Conservation (phyloP, 192 early-diverging fungal genomes). For the Umbelopsis sp. region DNA sequence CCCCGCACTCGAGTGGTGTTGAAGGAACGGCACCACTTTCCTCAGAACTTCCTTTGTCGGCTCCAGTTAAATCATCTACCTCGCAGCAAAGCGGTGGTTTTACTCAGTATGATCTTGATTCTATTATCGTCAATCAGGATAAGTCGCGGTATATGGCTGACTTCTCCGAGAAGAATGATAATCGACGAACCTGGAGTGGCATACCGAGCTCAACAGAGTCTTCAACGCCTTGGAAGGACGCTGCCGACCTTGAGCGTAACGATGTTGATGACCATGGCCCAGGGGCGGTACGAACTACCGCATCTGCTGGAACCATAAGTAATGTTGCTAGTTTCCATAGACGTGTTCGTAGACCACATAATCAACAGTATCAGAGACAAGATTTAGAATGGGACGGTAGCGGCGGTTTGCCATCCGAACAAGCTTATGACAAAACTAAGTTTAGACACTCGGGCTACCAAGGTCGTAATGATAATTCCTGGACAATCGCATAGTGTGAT, state of each 20-base stretch:
- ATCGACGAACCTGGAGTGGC: not conserved
- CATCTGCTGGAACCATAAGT: constrained; percentile 9
- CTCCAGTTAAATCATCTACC: too few relatives aligned
- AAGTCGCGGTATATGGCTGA: not conserved
- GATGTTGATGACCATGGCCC: constrained; percentile 1
- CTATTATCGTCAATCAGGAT: not conserved
- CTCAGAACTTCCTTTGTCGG: not conserved
- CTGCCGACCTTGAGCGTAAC: not conserved
- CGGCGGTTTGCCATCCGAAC: not conserved
- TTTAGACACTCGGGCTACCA: constrained; percentile 4
- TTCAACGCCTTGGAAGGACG: not conserved
- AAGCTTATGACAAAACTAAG: not conserved
- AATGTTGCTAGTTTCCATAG: constrained; percentile 40
- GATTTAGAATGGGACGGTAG: constrained; percentile 43
- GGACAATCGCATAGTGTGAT: not conserved
- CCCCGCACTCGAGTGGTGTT: not conserved
- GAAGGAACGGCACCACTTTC: not conserved
- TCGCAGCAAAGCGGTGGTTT: too few relatives aligned
- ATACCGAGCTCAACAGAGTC: not conserved
- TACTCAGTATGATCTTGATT: not conserved
- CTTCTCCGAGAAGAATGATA: not conserved
- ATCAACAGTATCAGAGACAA: constrained; percentile 28
- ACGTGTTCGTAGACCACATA: constrained; percentile 30
- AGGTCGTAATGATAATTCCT: not conserved
- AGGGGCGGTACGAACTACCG: not conserved